These are phyloP conservation scores for Ambrosia hybrid DNA, from an alignment of 140 eudicot genomes.

Conservation along the genomic window DNA sequence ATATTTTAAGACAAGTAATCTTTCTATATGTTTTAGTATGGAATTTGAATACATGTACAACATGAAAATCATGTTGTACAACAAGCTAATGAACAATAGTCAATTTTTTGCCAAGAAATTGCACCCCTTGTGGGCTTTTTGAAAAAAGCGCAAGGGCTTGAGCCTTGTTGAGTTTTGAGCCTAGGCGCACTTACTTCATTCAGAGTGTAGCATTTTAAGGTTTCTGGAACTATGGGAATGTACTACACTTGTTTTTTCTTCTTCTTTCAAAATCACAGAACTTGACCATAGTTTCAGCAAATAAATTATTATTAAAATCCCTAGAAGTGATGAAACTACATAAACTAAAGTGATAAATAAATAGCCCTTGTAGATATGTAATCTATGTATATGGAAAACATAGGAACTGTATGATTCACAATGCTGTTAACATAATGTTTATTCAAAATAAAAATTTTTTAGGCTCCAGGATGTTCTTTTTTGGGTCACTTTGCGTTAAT, in stretches of 20 bases:
- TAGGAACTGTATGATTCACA: neutral
- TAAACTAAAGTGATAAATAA: neutral
- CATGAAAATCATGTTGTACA: too few relatives aligned
- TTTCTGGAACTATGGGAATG: neutral
- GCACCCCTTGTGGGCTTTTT: too few relatives aligned
- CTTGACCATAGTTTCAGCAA: neutral
- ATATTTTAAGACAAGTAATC: too few relatives aligned
- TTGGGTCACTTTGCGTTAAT: neutral
- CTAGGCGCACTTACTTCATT: neutral
- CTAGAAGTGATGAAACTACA: neutral
- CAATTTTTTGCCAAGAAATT: too few relatives aligned
- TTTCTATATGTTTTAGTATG: too few relatives aligned
- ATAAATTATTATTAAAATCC: neutral
- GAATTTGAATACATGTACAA: too few relatives aligned
- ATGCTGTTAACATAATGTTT: neutral
- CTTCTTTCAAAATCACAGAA: neutral
- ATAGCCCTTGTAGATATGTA: neutral
- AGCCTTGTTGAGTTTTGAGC: too few relatives aligned
- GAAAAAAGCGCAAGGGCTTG: too few relatives aligned
- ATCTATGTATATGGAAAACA: constrained; percentile 1
- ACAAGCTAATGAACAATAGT: too few relatives aligned
- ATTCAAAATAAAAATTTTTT: neutral
- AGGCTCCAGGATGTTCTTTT: neutral
- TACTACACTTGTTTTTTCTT: too few relatives aligned
- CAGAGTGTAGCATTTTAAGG: constrained; percentile 12